phyloP scores from a whole-genome alignment of 1,284 basidiomycete genomes.

The Dichomitus squalens region DNA sequence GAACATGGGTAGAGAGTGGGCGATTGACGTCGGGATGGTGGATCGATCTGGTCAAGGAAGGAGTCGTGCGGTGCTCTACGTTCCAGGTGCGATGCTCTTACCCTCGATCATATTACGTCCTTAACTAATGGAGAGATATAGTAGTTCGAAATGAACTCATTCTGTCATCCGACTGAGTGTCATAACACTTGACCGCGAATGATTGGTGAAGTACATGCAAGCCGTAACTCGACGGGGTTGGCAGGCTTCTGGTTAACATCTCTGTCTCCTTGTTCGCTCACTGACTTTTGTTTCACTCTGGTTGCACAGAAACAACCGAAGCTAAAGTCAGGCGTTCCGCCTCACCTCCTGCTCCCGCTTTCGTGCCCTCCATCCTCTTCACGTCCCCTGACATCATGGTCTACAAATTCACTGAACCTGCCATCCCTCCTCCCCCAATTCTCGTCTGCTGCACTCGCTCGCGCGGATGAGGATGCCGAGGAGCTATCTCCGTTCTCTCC shows the following conservation, averaged over 20 bases:
- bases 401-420: conserved; percentile 65
- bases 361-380: conserved; percentile 59
- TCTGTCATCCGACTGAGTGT: no score
- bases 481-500: conserved; percentile 13
- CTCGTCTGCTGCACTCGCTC: conserved; percentile 45
- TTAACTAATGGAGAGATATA: no score
- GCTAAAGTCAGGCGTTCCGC: conserved; percentile 44
- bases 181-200: no score
- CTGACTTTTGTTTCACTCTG: no score
- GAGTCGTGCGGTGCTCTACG: conserved; percentile 72
- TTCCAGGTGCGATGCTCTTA: conserved; percentile 64
- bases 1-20: conserved; percentile 67
- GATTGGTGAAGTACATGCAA: no score
- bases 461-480: conserved; percentile 30
- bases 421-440: conserved; percentile 66
- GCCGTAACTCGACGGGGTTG: no score
- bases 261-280: conserved; percentile 3
- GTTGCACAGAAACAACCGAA: conserved; percentile 55
- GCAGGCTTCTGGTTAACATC: background rate
- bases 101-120: no score
- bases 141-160: no score
- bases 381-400: conserved; percentile 71
- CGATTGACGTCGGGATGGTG: conserved; percentile 76
- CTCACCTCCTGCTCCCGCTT: conserved; percentile 75
- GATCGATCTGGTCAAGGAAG: conserved; percentile 63